These are phyloP conservation scores for Aureobasidium sp. DNA, from an alignment of 2,329 filamentous ascomycete species.

Conservation along the genomic window DNA sequence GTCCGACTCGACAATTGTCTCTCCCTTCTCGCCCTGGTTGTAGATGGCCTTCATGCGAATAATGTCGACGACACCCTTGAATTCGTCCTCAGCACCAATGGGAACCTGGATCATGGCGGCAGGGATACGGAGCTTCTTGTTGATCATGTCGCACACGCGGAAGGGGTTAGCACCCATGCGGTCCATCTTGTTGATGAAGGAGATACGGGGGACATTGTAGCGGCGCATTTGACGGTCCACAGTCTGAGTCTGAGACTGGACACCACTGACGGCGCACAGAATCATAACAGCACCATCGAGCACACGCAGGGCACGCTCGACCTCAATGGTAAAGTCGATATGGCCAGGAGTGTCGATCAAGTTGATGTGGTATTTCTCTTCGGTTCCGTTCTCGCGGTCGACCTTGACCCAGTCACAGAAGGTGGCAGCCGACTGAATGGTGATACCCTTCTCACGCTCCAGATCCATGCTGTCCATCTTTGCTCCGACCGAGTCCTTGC, in stretches of 20 bases:
- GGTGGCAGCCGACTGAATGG: constrained; percentile 95
- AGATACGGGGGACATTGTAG: constrained; percentile 92
- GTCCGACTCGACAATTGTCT: constrained; percentile 66
- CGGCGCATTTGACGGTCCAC: constrained; percentile 98
- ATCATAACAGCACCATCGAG: constrained; percentile 98
- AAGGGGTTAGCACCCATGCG: constrained; percentile 97
- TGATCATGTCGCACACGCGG: constrained; percentile 97
- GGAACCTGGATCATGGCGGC: constrained; percentile 92
- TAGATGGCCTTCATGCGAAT: constrained; percentile 90
- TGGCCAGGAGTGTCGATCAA: constrained; percentile 97
- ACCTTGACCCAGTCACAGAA: constrained; percentile 96
- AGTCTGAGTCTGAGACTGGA: constrained; percentile 96
- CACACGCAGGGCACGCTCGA: constrained; percentile 89
- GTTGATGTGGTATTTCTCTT: constrained; percentile 94
- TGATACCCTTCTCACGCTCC: constrained; percentile 97
- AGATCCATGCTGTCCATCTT: constrained; percentile 99
- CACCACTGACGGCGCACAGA: constrained; percentile 91
- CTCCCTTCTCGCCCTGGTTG: constrained; percentile 75
- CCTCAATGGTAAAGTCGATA: constrained; percentile 98
- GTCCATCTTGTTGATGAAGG: constrained; percentile 99
- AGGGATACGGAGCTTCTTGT: constrained; percentile 85
- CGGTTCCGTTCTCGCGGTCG: constrained; percentile 51
- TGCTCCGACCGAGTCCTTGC: constrained; percentile 87
- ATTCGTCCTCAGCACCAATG: constrained; percentile 85
- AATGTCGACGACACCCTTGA: constrained; percentile 86